Conservation (phyloP, 2,329 filamentous ascomycete genomes). For the Epicoccum sorghinum region DNA sequence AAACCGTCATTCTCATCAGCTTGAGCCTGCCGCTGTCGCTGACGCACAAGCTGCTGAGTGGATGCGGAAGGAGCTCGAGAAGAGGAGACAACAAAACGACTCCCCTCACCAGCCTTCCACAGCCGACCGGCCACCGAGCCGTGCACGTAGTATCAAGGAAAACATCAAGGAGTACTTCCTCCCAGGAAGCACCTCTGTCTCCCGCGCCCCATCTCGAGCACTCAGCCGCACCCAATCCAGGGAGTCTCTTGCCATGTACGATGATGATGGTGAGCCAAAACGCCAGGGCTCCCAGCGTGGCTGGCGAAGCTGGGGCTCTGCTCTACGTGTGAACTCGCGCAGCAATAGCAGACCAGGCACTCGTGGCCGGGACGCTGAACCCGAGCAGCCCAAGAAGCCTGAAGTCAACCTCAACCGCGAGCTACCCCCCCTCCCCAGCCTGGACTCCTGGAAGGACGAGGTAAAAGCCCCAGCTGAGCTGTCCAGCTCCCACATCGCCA, state of each 20-base stretch:
- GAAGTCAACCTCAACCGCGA: constrained; percentile 55
- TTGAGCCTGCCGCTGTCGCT: constrained; percentile 44
- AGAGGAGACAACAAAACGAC: constrained; percentile 34
- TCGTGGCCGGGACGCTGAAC: constrained; percentile 31
- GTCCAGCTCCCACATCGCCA: constrained; percentile 41
- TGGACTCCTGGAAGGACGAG: constrained; percentile 49
- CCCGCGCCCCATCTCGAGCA: constrained; percentile 26
- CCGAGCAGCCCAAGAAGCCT: constrained; percentile 34
- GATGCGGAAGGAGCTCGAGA: constrained; percentile 53
- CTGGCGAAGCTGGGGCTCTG: constrained; percentile 50
- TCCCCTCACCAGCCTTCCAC: constrained; percentile 30
- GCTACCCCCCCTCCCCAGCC: constrained; percentile 54
- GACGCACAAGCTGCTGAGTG: constrained; percentile 51
- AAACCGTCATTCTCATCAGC: constrained; percentile 49
- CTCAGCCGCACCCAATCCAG: constrained; percentile 44
- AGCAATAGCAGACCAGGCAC: constrained; percentile 41
- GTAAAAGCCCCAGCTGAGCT: constrained; percentile 21
- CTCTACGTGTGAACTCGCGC: constrained; percentile 41
- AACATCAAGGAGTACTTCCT: constrained; percentile 52
- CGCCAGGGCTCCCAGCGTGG: constrained; percentile 36
- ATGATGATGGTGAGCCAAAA: constrained; percentile 21
- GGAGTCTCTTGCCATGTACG: constrained; percentile 36
- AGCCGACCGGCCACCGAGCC: constrained; percentile 42
- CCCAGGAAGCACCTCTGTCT: constrained; percentile 36
- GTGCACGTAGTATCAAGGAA: constrained; percentile 45